These are phyloP conservation scores for Gigaspora rosea DNA, from an alignment of 192 early-diverging fungal genomes.

Conservation along the genomic window DNA sequence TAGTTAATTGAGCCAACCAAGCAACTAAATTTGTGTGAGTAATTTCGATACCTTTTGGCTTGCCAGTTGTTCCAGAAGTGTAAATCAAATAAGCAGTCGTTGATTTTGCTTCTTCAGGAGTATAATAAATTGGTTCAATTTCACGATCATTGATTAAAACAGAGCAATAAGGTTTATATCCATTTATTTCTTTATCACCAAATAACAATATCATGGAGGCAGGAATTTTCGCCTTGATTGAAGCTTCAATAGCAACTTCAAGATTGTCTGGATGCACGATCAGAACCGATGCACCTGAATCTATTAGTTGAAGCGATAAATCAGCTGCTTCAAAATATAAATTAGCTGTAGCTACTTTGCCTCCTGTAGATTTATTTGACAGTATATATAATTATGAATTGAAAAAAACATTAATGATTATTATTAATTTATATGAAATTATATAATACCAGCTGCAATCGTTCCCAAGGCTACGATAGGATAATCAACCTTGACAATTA, in stretches of 20 bases:
- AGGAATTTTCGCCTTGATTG: background rate
- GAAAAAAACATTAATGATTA: too few relatives aligned
- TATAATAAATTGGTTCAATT: slow-evolving; percentile 32
- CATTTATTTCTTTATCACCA: slow-evolving; percentile 44
- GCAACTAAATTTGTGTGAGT: slow-evolving; percentile 83
- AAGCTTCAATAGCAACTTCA: background rate
- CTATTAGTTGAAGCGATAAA: background rate
- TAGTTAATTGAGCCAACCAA: slow-evolving; percentile 63
- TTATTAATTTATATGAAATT: too few relatives aligned
- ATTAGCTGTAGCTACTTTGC: too few relatives aligned
- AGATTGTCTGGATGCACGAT: background rate
- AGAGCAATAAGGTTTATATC: slow-evolving; percentile 30
- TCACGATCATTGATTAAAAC: slow-evolving; percentile 31
- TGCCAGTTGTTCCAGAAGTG: slow-evolving; percentile 63
- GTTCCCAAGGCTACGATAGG: too few relatives aligned
- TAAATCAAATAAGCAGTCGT: slow-evolving; percentile 68
- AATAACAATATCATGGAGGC: slow-evolving; percentile 45
- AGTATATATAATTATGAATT: too few relatives aligned
- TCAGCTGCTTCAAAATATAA: too few relatives aligned
- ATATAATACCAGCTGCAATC: too few relatives aligned
- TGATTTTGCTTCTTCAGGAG: slow-evolving; percentile 35
- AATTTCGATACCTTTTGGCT: slow-evolving; percentile 82
- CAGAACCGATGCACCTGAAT: background rate
- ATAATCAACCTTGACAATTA: too few relatives aligned
- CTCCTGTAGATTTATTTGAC: too few relatives aligned